Percentiles rank a stretch among this genome's conserved stretches.
Evolutionary conservation across 805 yeast genomes (phyloP).

Genomic region (Pichia nakasei): DNA sequence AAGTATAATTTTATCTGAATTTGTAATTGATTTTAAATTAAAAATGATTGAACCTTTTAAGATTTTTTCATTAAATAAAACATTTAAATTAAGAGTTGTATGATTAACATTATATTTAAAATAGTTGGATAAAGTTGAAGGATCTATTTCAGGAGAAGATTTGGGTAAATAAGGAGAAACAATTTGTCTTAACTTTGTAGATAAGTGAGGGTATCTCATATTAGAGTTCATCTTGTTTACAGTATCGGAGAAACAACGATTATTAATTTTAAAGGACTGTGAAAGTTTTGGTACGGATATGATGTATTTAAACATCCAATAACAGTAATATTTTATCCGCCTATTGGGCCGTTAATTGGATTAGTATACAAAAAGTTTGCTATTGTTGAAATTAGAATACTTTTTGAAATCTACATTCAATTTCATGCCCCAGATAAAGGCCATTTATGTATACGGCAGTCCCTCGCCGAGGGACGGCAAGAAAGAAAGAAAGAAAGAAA

Average conservation of each 20-base stretch:
- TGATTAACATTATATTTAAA: slow-evolving; percentile 38
- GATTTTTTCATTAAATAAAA: slow-evolving; percentile 44
- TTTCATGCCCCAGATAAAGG: too few species aligned
- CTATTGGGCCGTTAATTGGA: too few species aligned
- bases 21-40: slow-evolving; percentile 28
- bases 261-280: not conserved
- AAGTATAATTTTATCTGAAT: slow-evolving; percentile 37
- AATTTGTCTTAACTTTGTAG: slow-evolving; percentile 18
- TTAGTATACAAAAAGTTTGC: too few species aligned
- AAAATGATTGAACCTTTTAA: slow-evolving; percentile 50
- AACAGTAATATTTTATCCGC: too few species aligned
- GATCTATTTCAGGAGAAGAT: slow-evolving; percentile 51
- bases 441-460: too few species aligned
- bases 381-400: too few species aligned
- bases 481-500: too few species aligned
- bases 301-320: not conserved
- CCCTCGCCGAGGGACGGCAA: too few species aligned
- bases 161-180: slow-evolving; percentile 28
- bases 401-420: too few species aligned
- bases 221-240: not conserved
- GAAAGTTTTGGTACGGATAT: not conserved
- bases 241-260: not conserved
- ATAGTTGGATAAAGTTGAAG: slow-evolving; percentile 75
- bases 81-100: slow-evolving; percentile 44
- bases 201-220: slow-evolving; percentile 20